Base-by-base conservation (phyloP, 768 basidiomycete genomes). In the Stropharia rugosoannulata region DNA sequence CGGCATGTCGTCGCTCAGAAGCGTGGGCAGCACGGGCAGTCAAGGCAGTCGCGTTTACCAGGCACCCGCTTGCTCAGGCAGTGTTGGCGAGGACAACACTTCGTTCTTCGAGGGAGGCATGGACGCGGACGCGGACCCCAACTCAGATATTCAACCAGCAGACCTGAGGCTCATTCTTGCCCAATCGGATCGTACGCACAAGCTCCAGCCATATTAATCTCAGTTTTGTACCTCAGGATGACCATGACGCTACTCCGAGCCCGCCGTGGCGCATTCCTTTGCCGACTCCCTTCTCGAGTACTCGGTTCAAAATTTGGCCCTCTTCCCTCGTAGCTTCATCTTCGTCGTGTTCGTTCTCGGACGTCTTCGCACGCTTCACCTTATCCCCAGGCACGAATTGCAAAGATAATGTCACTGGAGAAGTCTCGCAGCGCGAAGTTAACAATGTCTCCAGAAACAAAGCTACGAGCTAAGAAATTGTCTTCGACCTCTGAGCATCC, bases 101-200 rank as follows among this genome's bases (percentile, higher is more conserved):
- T 79, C 79, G 19, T 71, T 63, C 25, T 79, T 78, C 48, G 68
- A 67, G 1, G 77, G 75, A 13, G 78, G 76, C 16, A 60, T 79
- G 7, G 80, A 86, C 37, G 22, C 22, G 22, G 75, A 72, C 2
- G 81, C 80, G 8, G 86, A 90, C 62, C 86, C 81, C 0, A 85
- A 90, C 66, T 88, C 85, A 1, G 89, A 93, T 62, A 88, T 92
- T n/a, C 89, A n/a, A n/a, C 89, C 91, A 1, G 81, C 88, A 40
- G 91, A 93, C 67, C 66, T 93, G 53, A 83, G 85, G 59, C 74
- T 75, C 19, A 83, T 93, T 45, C 67, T 93, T 75, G 73, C 5
- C 64, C 64, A 18, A 66, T 72, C 48, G 67, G 16, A 13, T 3
- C 15, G 16, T 37, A 44, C 16, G 10, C 27, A 22, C 35, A 36